A percentile compares a stretch with the other conserved stretches of the same genome.
Conservation (phyloP, 1,284 basidiomycete species). For the Entoloma clypeatum region DNA sequence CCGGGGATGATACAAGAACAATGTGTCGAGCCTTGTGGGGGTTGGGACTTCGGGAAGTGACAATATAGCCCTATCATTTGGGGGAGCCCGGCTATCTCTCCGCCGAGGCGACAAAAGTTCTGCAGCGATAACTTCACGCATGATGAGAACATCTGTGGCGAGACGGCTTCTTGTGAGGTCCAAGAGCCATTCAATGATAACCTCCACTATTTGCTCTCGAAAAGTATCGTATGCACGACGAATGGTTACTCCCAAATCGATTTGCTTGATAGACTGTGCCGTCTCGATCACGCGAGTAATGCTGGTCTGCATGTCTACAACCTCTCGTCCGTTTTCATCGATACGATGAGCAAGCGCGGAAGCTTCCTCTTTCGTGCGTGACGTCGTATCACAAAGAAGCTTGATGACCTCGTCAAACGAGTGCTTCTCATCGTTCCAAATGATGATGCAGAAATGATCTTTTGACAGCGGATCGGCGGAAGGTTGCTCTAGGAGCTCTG, state of each 20-base stretch:
- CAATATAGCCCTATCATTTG: conserved; percentile 35
- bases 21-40: conserved; percentile 64
- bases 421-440: conserved; percentile 99
- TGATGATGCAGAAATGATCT: conserved; percentile 79
- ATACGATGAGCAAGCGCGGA: conserved; percentile 63
- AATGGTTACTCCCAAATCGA: conserved; percentile 91
- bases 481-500: conserved; percentile 67
- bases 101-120: conserved; percentile 65
- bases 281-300: conserved; percentile 71
- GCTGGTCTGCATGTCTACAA: conserved; percentile 77
- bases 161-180: conserved; percentile 76
- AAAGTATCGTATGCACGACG: conserved; percentile 87
- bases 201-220: conserved; percentile 80
- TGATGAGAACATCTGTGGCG: conserved; percentile 60
- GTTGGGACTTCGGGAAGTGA: conserved; percentile 49
- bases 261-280: conserved; percentile 78
- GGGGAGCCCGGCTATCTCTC: conserved; percentile 41
- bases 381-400: conserved; percentile 69
- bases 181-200: conserved; percentile 83
- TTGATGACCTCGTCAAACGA: conserved; percentile 88
- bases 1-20: conserved; percentile 76
- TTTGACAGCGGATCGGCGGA: conserved; percentile 72
- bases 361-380: conserved; percentile 60
- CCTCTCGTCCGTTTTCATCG: conserved; percentile 83
- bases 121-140: conserved; percentile 69